These are phyloP conservation scores for Brachypodium distachyon DNA, from an alignment of 202 grass and related monocot genomes.

Conservation along the genomic window DNA sequence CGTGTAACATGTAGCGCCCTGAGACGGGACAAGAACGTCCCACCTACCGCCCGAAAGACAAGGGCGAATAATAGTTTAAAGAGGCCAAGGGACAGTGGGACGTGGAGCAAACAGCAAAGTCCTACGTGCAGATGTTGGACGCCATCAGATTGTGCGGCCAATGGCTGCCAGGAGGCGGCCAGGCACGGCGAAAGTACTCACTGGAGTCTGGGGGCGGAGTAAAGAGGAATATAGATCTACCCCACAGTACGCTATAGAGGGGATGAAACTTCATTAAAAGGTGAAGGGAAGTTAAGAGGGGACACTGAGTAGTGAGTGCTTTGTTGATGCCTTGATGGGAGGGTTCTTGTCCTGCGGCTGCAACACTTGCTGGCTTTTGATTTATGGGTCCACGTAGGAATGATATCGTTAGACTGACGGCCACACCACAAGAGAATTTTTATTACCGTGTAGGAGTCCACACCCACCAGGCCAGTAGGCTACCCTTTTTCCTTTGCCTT, in stretches of 20 bases:
- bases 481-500: not conserved
- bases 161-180: not conserved
- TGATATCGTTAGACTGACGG: not conserved
- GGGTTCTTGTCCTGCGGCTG: not conserved
- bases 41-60: constrained; percentile 2
- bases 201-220: not conserved
- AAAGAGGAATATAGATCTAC: too few relatives aligned
- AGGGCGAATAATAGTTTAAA: constrained; percentile 19
- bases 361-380: not conserved
- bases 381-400: constrained; percentile 3
- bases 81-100: not conserved
- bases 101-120: not conserved
- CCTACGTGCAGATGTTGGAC: constrained; percentile 14
- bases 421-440: not conserved
- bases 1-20: not conserved
- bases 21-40: constrained; percentile 19
- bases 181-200: not conserved
- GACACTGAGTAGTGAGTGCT: not conserved
- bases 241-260: too few relatives aligned
- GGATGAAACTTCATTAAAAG: constrained; percentile 26
- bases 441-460: not conserved
- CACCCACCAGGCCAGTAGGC: too few relatives aligned
- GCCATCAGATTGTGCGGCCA: not conserved
- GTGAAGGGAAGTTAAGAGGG: not conserved
- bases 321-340: not conserved